Evolutionary conservation across 345 rosid species (phyloP).

Genomic region (Anacardium occidentale): DNA sequence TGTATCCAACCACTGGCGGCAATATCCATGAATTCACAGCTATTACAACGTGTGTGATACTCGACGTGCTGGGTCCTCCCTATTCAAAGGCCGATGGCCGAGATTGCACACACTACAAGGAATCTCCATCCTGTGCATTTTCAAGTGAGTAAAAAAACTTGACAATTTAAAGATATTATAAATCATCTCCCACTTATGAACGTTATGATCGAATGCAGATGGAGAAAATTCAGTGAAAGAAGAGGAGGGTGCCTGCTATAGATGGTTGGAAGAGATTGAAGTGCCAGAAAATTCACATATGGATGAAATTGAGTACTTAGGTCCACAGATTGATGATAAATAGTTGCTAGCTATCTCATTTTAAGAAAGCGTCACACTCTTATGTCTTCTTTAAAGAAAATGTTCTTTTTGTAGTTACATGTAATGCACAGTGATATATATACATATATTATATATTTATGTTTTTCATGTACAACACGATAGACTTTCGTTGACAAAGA

Average conservation of each 20-base stretch:
- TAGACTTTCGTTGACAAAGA: too few relatives aligned
- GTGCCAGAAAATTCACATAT: constrained; percentile 49
- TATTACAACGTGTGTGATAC: constrained; percentile 58
- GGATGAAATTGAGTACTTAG: constrained; percentile 53
- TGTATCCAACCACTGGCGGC: constrained; percentile 75
- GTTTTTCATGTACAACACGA: too few relatives aligned
- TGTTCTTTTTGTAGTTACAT: too few relatives aligned
- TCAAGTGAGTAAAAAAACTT: constrained; percentile 38
- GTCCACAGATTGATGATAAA: constrained; percentile 42
- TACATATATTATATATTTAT: too few relatives aligned
- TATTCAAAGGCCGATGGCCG: constrained; percentile 57
- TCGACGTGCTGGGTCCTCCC: constrained; percentile 77
- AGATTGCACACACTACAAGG: constrained; percentile 62
- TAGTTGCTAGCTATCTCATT: background rate
- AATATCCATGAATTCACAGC: constrained; percentile 70
- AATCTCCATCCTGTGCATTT: constrained; percentile 25
- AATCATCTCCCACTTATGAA: background rate
- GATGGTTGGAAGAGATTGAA: constrained; percentile 66
- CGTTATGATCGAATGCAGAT: constrained; percentile 37
- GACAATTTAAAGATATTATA: background rate
- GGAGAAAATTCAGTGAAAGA: constrained; percentile 18
- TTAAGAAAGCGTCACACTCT: background rate
- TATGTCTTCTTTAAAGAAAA: too few relatives aligned
- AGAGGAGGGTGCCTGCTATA: constrained; percentile 28
- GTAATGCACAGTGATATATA: too few relatives aligned